phyloP scores from a whole-genome alignment of 106 monocot species.

The Gastrodia elata region DNA sequence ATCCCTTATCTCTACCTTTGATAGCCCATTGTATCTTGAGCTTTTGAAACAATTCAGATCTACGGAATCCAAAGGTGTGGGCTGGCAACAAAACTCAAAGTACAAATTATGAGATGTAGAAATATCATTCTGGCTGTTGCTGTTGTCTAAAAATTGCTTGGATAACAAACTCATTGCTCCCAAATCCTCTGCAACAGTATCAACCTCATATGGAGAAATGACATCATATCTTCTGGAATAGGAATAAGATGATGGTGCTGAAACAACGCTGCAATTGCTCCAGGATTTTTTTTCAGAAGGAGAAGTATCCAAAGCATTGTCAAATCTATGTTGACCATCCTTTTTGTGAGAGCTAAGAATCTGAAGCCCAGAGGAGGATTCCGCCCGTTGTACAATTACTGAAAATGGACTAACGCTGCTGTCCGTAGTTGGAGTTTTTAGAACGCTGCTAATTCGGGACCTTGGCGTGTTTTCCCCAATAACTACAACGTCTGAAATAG shows the following conservation, averaged over 20 bases:
- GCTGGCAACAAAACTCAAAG: slow-evolving; percentile 45
- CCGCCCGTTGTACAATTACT: slow-evolving; percentile 50
- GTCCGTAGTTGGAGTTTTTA: slow-evolving; percentile 45
- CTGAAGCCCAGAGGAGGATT: slow-evolving; percentile 14
- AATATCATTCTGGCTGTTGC: background rate
- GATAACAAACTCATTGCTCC: slow-evolving; percentile 19
- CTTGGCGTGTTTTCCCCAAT: slow-evolving; percentile 30
- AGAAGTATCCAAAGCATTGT: slow-evolving; percentile 11
- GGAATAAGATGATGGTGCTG: slow-evolving; percentile 12
- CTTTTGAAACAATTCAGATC: slow-evolving; percentile 42
- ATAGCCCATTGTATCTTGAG: slow-evolving; percentile 9
- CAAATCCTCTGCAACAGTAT: slow-evolving; percentile 13
- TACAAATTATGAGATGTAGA: slow-evolving; percentile 17
- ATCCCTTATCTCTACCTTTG: slow-evolving; percentile 1
- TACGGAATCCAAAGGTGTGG: slow-evolving; percentile 34
- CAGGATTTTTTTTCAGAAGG: slow-evolving; percentile 19
- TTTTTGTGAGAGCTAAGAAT: slow-evolving; percentile 11
- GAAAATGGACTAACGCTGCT: slow-evolving; percentile 84
- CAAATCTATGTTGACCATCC: slow-evolving; percentile 14
- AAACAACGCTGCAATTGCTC: slow-evolving; percentile 13
- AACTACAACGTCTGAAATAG: slow-evolving; percentile 3
- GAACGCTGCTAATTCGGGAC: slow-evolving; percentile 13
- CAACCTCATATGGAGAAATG: slow-evolving; percentile 12
- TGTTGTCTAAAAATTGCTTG: background rate
- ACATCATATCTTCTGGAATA: slow-evolving; percentile 10